Base-by-base conservation (phyloP, 371 early-diverging fungal species). In the Syncephalastrum sp. region DNA sequence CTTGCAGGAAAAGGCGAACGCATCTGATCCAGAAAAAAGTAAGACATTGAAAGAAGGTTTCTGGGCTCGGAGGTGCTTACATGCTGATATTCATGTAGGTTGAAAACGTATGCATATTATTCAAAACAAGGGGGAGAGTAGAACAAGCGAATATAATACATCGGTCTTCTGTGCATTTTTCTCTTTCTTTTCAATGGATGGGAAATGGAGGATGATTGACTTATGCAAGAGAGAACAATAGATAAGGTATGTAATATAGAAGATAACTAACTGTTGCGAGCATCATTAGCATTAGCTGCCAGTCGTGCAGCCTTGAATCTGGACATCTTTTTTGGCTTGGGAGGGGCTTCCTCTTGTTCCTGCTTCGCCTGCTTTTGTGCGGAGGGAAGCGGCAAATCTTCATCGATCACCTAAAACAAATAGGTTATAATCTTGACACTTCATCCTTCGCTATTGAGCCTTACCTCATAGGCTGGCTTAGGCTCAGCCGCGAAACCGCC, bases 221-320 rank as follows among this genome's bases (percentile, higher is more conserved):
- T 33, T 33, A 33, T 33, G 38, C 38, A 33, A 33, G 38, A 12
- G 12, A 33, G 10, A 10, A 21, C 21, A 21, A 21, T 21, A 21
- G 10, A 33, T 5, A 33, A 33, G 38, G 38, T 33, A 33, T 3
- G 38, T 33, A 33, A 33, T 8, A 10, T 3, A 33, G 8, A 33
- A 33, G 38, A 10, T 10, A 33, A 33, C 8, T 33, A 33, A 10
- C 38, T 33, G 38, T 33, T 10, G 38, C 38, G 38, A 12, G 38
- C 52, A 33, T 52, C 47, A 12, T 57, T 49, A 41, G 48, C 50
- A 25, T 42, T 23, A 27, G 60, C 55, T 8, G 63, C 65, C 33
- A 79, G 46, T 50, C 77, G 65, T 8, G 80, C 77, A 14, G 77
- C 77, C 45, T 79, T 79, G 57, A 79, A 79, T 41, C 72, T 50